phyloP scores from a whole-genome alignment of 345 rosid genomes.

The Bruguiera gymnorhiza region DNA sequence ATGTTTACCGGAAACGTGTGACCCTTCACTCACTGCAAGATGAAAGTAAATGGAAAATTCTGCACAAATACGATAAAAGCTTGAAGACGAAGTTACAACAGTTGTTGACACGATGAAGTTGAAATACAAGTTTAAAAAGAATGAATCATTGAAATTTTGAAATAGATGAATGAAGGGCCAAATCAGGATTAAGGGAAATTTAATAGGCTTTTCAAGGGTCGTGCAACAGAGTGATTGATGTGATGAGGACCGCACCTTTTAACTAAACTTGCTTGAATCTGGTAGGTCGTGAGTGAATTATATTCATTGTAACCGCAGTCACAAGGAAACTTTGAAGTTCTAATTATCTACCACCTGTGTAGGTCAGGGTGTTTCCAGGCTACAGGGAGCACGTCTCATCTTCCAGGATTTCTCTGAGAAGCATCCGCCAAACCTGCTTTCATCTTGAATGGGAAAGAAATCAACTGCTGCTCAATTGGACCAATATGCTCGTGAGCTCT shows the following conservation, averaged over 20 bases:
- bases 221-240: slow-evolving; percentile 74
- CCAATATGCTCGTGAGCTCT: no score
- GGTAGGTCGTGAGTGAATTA: slow-evolving; percentile 62
- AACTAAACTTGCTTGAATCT: slow-evolving; percentile 90
- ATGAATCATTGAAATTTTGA: no score
- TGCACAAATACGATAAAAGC: no score
- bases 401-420: slow-evolving; percentile 97
- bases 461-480: slow-evolving; percentile 40
- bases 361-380: slow-evolving; percentile 83
- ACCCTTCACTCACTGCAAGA: no score
- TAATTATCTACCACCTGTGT: slow-evolving; percentile 10
- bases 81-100: no score
- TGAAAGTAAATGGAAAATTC: no score
- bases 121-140: no score
- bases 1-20: no score
- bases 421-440: slow-evolving; percentile 69
- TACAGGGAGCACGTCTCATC: slow-evolving; percentile 67
- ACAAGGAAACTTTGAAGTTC: background rate
- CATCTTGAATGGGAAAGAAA: slow-evolving; percentile 89
- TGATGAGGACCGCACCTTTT: slow-evolving; percentile 83
- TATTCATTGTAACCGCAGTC: background rate
- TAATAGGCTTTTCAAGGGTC: slow-evolving; percentile 33
- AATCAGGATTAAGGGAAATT: no score
- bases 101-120: no score
- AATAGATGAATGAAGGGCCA: no score